phyloP scores from a whole-genome alignment of 2,329 filamentous ascomycete genomes.

The Colletotrichum viniferum region DNA sequence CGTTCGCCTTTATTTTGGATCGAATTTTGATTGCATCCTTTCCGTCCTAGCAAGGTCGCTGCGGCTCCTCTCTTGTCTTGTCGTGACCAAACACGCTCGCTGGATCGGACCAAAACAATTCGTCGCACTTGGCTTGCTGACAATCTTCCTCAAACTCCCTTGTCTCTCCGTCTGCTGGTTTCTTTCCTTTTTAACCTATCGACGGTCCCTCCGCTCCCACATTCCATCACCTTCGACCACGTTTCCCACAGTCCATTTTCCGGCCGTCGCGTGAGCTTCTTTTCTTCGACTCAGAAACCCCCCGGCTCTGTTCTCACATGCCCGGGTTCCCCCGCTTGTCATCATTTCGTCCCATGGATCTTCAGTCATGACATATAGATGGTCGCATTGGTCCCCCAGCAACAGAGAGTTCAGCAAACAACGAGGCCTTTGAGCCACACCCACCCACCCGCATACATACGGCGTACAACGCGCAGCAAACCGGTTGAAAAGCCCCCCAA shows the following conservation, averaged over 20 bases:
- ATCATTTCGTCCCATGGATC: constrained; percentile 16
- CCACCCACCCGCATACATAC: not conserved
- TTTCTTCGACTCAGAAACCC: not conserved
- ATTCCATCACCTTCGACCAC: not conserved
- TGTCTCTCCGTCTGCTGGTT: not conserved
- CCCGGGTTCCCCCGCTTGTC: constrained; percentile 2
- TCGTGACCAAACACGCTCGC: not conserved
- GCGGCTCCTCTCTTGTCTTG: not conserved
- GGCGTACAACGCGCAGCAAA: not conserved
- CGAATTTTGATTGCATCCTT: not conserved
- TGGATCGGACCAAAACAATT: not conserved
- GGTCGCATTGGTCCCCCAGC: constrained; percentile 1
- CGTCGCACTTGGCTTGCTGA: not conserved
- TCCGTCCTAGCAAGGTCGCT: not conserved
- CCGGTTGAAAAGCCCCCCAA: not conserved
- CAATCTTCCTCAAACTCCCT: not conserved
- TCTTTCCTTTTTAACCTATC: not conserved
- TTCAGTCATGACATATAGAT: constrained; percentile 10
- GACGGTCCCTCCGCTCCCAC: not conserved
- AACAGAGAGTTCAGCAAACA: not conserved
- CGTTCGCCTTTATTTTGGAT: not conserved
- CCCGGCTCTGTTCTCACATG: constrained; percentile 3
- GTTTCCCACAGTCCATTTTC: not conserved
- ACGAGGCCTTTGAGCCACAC: not conserved
- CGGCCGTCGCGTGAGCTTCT: not conserved